Conservation (phyloP, 495 filamentous ascomycete genomes). For the Cairneyella variabilis region DNA sequence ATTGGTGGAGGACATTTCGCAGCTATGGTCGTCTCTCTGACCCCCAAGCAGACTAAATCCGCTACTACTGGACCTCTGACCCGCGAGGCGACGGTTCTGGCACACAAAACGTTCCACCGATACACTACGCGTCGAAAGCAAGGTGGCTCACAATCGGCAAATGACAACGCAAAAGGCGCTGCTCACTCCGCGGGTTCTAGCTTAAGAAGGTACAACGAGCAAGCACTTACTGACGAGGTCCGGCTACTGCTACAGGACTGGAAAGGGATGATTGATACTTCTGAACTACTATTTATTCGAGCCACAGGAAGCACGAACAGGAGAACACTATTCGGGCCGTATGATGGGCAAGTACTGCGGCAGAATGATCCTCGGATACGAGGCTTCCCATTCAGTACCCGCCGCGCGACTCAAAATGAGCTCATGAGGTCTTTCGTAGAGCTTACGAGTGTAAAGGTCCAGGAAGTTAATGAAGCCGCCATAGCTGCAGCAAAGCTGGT, state of each 20-base stretch:
- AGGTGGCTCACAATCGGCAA: slow-evolving; percentile 90
- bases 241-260: slow-evolving; percentile 74
- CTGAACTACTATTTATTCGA: slow-evolving; percentile 81
- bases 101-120: slow-evolving; percentile 95
- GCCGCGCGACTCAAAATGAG: slow-evolving; percentile 90
- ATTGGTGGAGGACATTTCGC: slow-evolving; percentile 97
- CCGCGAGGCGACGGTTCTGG: slow-evolving; percentile 78
- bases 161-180: slow-evolving; percentile 82
- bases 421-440: slow-evolving; percentile 92
- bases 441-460: slow-evolving; percentile 83
- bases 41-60: slow-evolving; percentile 71
- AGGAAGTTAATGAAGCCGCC: slow-evolving; percentile 61
- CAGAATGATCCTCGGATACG: slow-evolving; percentile 81
- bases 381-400: slow-evolving; percentile 90
- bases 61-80: slow-evolving; percentile 63
- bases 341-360: slow-evolving; percentile 80
- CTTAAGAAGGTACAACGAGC: slow-evolving; percentile 90
- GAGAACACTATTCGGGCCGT: slow-evolving; percentile 81
- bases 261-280: slow-evolving; percentile 75
- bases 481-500: slow-evolving; percentile 45
- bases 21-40: slow-evolving; percentile 87
- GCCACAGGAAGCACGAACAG: slow-evolving; percentile 84
- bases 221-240: slow-evolving; percentile 78
- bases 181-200: slow-evolving; percentile 92
- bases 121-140: slow-evolving; percentile 96